A percentile compares a stretch with the other conserved stretches of the same genome.
These are phyloP conservation scores for Calocera cornea DNA, from an alignment of 768 basidiomycete genomes.

Conservation along the genomic window DNA sequence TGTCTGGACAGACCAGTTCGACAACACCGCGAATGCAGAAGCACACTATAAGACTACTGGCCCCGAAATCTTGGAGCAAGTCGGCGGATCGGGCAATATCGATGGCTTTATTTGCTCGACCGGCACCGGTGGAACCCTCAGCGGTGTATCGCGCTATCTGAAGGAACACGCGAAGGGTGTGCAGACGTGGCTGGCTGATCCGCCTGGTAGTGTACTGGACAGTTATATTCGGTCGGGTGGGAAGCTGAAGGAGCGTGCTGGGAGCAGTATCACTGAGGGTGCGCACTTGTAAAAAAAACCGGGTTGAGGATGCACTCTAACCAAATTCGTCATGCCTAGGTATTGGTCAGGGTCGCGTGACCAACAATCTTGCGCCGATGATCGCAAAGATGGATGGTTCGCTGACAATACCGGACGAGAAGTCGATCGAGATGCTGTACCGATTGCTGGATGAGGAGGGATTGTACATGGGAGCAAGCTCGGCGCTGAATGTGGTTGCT, in stretches of 20 bases:
- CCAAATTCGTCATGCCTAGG: slow-evolving; percentile 33
- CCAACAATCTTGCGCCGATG: slow-evolving; percentile 76
- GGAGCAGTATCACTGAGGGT: slow-evolving; percentile 93
- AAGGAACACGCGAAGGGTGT: slow-evolving; percentile 38
- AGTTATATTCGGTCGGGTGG: slow-evolving; percentile 72
- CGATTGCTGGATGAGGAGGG: slow-evolving; percentile 85
- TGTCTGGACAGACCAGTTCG: slow-evolving; percentile 97
- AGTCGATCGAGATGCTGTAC: slow-evolving; percentile 88
- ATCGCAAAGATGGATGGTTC: slow-evolving; percentile 68
- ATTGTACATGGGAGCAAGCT: slow-evolving; percentile 85
- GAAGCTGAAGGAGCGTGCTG: slow-evolving; percentile 56
- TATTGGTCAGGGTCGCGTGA: slow-evolving; percentile 94
- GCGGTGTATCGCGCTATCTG: slow-evolving; percentile 71
- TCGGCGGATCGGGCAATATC: slow-evolving; percentile 40
- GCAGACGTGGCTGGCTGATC: slow-evolving; percentile 91
- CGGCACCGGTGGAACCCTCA: slow-evolving; percentile 91
- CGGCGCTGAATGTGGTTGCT: slow-evolving; percentile 89
- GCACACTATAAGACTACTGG: slow-evolving; percentile 85
- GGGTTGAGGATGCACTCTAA: neutral
- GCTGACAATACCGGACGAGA: slow-evolving; percentile 72
- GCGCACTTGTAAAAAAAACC: slow-evolving; percentile 6
- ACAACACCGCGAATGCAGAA: slow-evolving; percentile 82
- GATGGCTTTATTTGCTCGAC: slow-evolving; percentile 92
- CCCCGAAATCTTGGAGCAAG: slow-evolving; percentile 94
- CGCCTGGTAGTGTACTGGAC: slow-evolving; percentile 85